phyloP scores from a whole-genome alignment of 23 red algal species.

The Gracilaria domingensis region DNA sequence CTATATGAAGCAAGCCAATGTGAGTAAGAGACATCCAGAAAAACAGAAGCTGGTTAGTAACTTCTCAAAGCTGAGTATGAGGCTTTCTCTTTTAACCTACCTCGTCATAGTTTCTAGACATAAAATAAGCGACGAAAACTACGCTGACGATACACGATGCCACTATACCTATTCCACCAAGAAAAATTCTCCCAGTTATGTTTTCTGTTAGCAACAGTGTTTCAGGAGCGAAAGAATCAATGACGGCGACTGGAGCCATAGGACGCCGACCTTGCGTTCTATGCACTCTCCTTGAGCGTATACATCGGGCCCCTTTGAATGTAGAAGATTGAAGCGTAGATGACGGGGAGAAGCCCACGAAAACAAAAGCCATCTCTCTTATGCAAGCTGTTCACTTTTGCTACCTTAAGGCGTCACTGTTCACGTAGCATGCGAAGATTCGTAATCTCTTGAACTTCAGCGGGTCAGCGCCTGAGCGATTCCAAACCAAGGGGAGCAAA shows the following conservation, averaged over 20 bases:
- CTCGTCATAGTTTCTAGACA: slow-evolving; percentile 31
- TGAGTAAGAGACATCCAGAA: not conserved
- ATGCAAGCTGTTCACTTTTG: not conserved
- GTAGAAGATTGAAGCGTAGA: not conserved
- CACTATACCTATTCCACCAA: slow-evolving; percentile 58
- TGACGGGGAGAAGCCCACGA: not conserved
- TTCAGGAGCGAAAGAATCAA: not conserved
- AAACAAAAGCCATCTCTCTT: not conserved
- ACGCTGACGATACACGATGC: slow-evolving; percentile 50
- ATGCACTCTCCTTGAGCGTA: not conserved
- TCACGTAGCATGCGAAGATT: too few relatives aligned
- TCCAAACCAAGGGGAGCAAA: too few relatives aligned
- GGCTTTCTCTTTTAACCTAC: slow-evolving; percentile 12
- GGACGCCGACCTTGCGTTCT: not conserved
- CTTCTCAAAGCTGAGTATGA: not conserved
- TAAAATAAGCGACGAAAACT: slow-evolving; percentile 17
- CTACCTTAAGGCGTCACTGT: not conserved
- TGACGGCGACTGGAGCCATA: not conserved
- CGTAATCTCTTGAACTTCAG: too few relatives aligned
- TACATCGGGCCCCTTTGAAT: not conserved
- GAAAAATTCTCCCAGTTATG: slow-evolving; percentile 46
- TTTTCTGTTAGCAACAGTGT: slow-evolving; percentile 14
- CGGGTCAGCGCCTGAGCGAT: too few relatives aligned
- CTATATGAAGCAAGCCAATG: not conserved
- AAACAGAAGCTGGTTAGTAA: not conserved